Percentiles rank a stretch among this genome's conserved stretches.
Conservation (phyloP, 768 basidiomycete genomes). For the Suillus americanus region DNA sequence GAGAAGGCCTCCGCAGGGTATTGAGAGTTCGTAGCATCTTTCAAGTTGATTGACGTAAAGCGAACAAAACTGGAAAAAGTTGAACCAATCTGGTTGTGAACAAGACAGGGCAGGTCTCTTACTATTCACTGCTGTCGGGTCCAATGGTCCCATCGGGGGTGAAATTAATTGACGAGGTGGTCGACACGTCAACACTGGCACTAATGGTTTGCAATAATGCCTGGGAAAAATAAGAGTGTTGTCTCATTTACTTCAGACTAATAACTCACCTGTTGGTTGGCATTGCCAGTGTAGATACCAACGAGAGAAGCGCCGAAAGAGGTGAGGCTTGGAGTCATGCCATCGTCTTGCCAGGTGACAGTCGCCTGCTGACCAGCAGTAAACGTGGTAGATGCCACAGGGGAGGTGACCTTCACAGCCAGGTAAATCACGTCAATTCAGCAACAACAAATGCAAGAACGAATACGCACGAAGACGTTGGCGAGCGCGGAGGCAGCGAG, state of each 20-base stretch:
- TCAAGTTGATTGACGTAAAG: constrained; percentile 56
- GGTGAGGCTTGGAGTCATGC: constrained; percentile 43
- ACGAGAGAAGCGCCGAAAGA: constrained; percentile 52
- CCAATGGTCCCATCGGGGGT: constrained; percentile 53
- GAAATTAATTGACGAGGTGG: constrained; percentile 45
- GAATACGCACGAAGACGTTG: constrained; percentile 49
- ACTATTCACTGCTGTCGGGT: constrained; percentile 58
- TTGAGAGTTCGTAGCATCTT: constrained; percentile 49
- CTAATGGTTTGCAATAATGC: constrained; percentile 56
- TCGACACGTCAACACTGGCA: constrained; percentile 51
- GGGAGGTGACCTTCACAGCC: constrained; percentile 53
- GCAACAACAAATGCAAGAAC: neutral
- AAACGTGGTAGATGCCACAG: constrained; percentile 45
- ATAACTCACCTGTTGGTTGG: constrained; percentile 53
- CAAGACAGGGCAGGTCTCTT: constrained; percentile 15
- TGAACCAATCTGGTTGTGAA: neutral
- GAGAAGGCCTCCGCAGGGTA: constrained; percentile 74
- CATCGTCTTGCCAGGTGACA: constrained; percentile 62
- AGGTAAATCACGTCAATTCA: neutral
- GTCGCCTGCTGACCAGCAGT: constrained; percentile 49
- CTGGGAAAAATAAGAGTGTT: constrained; percentile 33
- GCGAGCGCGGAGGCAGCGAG: constrained; percentile 55
- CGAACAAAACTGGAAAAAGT: constrained; percentile 66
- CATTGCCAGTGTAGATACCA: constrained; percentile 65
- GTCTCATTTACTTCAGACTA: neutral